phyloP scores from a whole-genome alignment of 805 yeast species.

The Wickerhamiella spandovensis region DNA sequence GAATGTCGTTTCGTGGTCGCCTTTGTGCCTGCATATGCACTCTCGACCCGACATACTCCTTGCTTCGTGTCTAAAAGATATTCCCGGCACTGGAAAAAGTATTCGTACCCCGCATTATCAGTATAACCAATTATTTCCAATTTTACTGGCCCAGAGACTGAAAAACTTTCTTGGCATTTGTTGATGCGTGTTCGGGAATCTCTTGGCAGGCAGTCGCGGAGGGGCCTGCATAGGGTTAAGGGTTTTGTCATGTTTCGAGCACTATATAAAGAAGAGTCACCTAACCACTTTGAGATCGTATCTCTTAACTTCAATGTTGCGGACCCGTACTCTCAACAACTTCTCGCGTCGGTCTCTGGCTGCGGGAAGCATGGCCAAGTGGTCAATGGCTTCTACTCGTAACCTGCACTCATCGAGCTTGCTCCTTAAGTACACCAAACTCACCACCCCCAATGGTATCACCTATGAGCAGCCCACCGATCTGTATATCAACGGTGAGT shows the following conservation, averaged over 20 bases:
- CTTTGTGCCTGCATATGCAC: background rate
- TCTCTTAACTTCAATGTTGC: background rate
- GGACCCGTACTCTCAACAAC: background rate
- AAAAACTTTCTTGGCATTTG: background rate
- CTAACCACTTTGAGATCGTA: background rate
- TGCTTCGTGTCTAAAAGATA: background rate
- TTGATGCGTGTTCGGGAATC: background rate
- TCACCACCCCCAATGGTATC: conserved; percentile 7
- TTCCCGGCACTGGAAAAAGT: background rate
- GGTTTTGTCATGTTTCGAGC: background rate
- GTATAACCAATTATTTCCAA: too few relatives aligned
- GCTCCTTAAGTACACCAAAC: background rate
- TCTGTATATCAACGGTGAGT: conserved; percentile 68
- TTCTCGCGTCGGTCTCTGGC: background rate
- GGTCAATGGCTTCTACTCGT: background rate
- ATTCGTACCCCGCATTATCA: background rate
- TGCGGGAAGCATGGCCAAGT: background rate
- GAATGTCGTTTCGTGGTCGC: background rate
- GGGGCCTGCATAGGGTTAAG: background rate
- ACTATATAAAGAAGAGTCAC: background rate
- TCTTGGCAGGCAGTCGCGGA: background rate
- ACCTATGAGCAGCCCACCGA: conserved; percentile 60
- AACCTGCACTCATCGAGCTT: background rate
- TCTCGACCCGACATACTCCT: background rate
- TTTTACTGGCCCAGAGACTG: background rate